A percentile compares a stretch with the other conserved stretches of the same genome.
These are phyloP conservation scores for Pyrenula aspistea DNA, from an alignment of 495 filamentous ascomycete species.

Conservation along the genomic window DNA sequence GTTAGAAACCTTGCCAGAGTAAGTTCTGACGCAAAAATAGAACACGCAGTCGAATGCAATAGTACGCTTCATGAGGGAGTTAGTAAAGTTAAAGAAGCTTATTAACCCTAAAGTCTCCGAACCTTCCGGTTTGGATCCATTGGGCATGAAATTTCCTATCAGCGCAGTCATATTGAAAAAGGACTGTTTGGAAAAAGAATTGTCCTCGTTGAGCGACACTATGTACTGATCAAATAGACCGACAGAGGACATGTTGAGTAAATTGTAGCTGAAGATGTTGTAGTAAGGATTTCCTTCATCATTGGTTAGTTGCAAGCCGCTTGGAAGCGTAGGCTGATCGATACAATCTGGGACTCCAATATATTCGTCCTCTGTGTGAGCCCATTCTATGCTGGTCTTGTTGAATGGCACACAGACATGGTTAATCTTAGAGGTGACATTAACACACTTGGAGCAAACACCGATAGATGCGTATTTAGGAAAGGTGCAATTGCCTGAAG, in stretches of 20 bases:
- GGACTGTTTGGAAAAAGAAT: background rate
- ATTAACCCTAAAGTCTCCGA: no score
- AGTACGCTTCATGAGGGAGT: no score
- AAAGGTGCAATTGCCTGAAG: constrained; percentile 33
- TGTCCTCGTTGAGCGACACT: background rate
- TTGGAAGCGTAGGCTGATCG: background rate
- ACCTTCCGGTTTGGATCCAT: background rate
- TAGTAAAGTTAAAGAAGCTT: no score
- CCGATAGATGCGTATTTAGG: constrained; percentile 29
- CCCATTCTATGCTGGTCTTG: background rate
- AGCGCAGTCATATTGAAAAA: background rate
- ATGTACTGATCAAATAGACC: background rate
- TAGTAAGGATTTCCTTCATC: background rate
- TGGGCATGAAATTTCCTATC: background rate
- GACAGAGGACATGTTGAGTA: background rate
- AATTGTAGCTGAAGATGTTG: no score
- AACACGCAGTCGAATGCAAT: constrained; percentile 22
- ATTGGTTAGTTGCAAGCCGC: background rate
- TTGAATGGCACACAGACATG: background rate
- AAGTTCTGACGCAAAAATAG: constrained; percentile 27
- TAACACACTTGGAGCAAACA: constrained; percentile 26
- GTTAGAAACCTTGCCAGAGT: constrained; percentile 16
- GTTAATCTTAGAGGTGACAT: constrained; percentile 14
- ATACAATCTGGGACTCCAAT: background rate
- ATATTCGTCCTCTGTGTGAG: no score